These are phyloP conservation scores for Notholithocarpus densiflorus DNA, from an alignment of 306 rosid species.

Conservation along the genomic window DNA sequence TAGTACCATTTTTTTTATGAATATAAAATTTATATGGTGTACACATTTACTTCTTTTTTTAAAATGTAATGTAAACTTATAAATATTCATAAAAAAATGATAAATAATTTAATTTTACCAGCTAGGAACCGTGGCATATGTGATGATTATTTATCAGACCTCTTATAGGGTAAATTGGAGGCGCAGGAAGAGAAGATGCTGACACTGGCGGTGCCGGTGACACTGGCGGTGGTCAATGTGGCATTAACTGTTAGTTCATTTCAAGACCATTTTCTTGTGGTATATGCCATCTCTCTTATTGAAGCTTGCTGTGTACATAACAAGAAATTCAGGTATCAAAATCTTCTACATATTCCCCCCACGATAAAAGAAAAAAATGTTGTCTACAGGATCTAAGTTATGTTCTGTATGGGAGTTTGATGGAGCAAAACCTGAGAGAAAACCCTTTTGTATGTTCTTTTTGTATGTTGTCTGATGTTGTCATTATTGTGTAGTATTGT, in stretches of 20 bases:
- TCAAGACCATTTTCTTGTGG: not conserved
- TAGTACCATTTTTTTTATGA: too few relatives aligned
- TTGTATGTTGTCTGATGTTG: not conserved
- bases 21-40: too few relatives aligned
- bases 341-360: not conserved
- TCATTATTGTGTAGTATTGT: slow-evolving; percentile 33
- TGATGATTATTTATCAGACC: too few relatives aligned
- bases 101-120: too few relatives aligned
- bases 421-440: not conserved
- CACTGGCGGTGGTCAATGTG: slow-evolving; percentile 90
- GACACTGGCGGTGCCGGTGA: too few relatives aligned
- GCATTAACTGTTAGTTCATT: slow-evolving; percentile 60
- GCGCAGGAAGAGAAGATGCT: too few relatives aligned
- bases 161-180: too few relatives aligned
- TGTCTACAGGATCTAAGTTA: slow-evolving; percentile 16
- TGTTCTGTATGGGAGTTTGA: slow-evolving; percentile 8
- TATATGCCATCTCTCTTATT: slow-evolving; percentile 8
- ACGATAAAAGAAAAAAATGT: not conserved
- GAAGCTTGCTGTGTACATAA: slow-evolving; percentile 41
- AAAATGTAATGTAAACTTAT: too few relatives aligned
- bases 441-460: not conserved
- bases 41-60: too few relatives aligned
- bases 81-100: too few relatives aligned
- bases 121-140: too few relatives aligned
- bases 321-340: slow-evolving; percentile 30